A percentile compares a stretch with the other conserved stretches of the same genome.
phyloP scores from a whole-genome alignment of 345 rosid species.

The Pseudoturritis turrita region DNA sequence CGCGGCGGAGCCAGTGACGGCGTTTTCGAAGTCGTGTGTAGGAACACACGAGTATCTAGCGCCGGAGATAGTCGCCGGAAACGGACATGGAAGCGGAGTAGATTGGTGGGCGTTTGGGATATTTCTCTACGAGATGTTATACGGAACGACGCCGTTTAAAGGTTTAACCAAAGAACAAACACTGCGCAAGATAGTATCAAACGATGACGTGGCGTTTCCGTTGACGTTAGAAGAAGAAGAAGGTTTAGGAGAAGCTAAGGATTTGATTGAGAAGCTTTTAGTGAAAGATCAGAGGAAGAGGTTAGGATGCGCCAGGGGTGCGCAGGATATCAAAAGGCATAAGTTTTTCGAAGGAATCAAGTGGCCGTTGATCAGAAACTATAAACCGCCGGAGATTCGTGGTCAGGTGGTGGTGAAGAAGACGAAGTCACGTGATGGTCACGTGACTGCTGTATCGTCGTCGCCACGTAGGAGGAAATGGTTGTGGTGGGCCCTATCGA shows the following conservation, averaged over 20 bases:
- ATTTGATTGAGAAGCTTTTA: slow-evolving; percentile 63
- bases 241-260: slow-evolving; percentile 53
- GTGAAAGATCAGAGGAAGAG: slow-evolving; percentile 65
- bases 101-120: slow-evolving; percentile 99
- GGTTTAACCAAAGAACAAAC: slow-evolving; percentile 68
- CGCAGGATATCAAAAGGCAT: slow-evolving; percentile 75
- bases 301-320: slow-evolving; percentile 78
- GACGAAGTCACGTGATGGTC: slow-evolving; percentile 35
- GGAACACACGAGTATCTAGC: slow-evolving; percentile 95
- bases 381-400: slow-evolving; percentile 65
- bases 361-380: slow-evolving; percentile 78
- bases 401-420: slow-evolving; percentile 39
- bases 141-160: slow-evolving; percentile 79
- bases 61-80: slow-evolving; percentile 77
- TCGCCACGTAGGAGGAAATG: slow-evolving; percentile 34
- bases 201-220: slow-evolving; percentile 40
- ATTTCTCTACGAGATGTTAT: slow-evolving; percentile 57
- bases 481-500: slow-evolving; percentile 40
- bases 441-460: slow-evolving; percentile 26
- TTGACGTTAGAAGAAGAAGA: slow-evolving; percentile 36
- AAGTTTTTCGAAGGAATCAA: slow-evolving; percentile 61
- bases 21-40: slow-evolving; percentile 63
- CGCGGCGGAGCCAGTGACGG: slow-evolving; percentile 63
- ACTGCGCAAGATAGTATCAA: slow-evolving; percentile 60
- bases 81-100: slow-evolving; percentile 87